Conservation (phyloP, 2,329 filamentous ascomycete species). For the Aureobasidium sp. region DNA sequence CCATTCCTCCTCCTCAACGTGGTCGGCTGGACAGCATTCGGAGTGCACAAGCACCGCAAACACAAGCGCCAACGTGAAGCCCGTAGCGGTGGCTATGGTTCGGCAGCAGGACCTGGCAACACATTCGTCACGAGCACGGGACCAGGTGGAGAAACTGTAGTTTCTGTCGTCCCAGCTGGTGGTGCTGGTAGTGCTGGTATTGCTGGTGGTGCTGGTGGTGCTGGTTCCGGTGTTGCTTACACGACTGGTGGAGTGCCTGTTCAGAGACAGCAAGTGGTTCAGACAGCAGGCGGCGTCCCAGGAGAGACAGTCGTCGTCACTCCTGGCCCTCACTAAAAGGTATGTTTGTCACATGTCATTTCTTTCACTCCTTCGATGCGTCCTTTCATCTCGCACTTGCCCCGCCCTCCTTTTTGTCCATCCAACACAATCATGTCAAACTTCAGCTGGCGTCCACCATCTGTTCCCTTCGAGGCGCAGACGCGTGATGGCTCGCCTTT, state of each 20-base stretch:
- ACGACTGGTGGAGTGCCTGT: not conserved
- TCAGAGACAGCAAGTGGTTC: not conserved
- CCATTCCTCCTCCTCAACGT: not conserved
- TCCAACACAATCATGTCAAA: not conserved
- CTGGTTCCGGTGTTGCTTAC: not conserved
- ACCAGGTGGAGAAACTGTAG: not conserved
- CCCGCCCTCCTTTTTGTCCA: not conserved
- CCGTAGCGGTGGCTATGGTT: not conserved
- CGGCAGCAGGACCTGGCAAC: not conserved
- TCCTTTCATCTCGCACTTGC: not conserved
- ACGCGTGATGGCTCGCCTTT: slow-evolving; percentile 9
- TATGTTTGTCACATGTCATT: slow-evolving; percentile 1
- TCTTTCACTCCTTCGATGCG: not conserved
- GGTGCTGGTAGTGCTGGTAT: not conserved
- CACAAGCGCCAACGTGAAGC: not conserved
- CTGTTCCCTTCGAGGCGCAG: slow-evolving; percentile 9
- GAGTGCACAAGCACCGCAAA: not conserved
- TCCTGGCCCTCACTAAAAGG: not conserved
- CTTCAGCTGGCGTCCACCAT: not conserved
- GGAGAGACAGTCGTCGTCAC: not conserved
- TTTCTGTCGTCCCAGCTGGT: not conserved
- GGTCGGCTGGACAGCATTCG: not conserved
- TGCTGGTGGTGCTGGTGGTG: not conserved
- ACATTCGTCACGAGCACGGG: not conserved
- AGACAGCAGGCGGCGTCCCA: not conserved